Evolutionary conservation across 768 basidiomycete species (phyloP), one percentile per base, ranked within the genome.

Genomic region (Hericium erinaceus): DNA sequence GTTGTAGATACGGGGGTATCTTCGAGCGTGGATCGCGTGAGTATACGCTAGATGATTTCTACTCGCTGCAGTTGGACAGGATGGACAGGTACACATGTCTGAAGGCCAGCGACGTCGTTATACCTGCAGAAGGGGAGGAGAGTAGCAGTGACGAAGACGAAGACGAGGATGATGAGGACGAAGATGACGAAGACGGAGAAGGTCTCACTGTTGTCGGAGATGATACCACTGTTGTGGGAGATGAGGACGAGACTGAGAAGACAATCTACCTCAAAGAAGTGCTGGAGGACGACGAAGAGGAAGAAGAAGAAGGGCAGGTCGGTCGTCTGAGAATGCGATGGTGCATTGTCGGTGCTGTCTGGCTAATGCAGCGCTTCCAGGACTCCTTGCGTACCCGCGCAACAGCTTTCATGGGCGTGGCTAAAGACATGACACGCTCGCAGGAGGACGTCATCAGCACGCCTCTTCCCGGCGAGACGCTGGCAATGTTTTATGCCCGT

Each of bases 1-100:
- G 2, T 53, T 12, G n/a, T 16, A 89, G 90, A 56, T 95, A 95
- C 64, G 92, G 93, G 10, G 92, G 93, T 0, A 95, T 95, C 16
- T 87, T 83, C 63, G 94, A 95, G 69, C 78, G 81, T 15, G 87
- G 90, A 0, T 77, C 87, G 12, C 80, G 82, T 22, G 93, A 97
- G 69, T 93, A 89, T 62, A 95, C 92, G 0, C 74, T 97, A 6
- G 92, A 94, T 65, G 94, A 95, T 64, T 97, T 95, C 65, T 76
- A 92, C 69, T 75, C 80, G 2, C 70, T 97, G 11, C 80, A 84
- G 58, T 75, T 97, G 18, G 92, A 94, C 65, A 95, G 95, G 68
- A 73, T 95, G 70, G 93, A 95, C 41, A 72, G 78, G 10, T 95
- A 81, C 65, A 68, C 75, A 2, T 92, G 91, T 63, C 73, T 94